Base-by-base conservation (phyloP, 2,329 filamentous ascomycete species). In the Fusarium bactridioides region DNA sequence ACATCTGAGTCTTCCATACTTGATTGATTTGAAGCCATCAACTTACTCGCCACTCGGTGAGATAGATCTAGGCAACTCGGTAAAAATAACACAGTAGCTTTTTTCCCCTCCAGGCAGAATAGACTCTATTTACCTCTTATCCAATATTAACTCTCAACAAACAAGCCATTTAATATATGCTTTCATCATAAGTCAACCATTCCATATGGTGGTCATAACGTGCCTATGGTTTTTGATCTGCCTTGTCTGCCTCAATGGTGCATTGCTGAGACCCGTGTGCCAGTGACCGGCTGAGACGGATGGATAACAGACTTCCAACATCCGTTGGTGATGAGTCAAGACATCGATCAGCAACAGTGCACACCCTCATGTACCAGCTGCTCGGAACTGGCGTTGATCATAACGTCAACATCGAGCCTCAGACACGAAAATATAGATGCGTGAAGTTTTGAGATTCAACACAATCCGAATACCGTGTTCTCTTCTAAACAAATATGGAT, bases 381-480 rank as follows among this genome's bases (percentile, higher is more conserved):
- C 41, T 43, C 43, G 59, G 70, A 27, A 43, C 13, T 27, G 43
- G 25, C 33, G 67, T 55, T 50, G 61, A 70, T 72, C 65, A 12
- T 51, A 60, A 73, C 51, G 31, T 45, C 48, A 29, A 27, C 37
- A 23, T 41, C 21, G 27, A 61, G 69, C 43, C 37, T 43, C 57
- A 40, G 35, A 54, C 56, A 38, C 21, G 9, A 19, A 25, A 44
- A 25, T 16, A 45, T 33, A 43, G 33, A 33, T 16, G 16, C 31
- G 29, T 25, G 23, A 15, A 23, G 23, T 25, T 61, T 31, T 33
- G 13, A 38, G 44, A 54, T 64, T 37, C 12, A 31, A 10, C 44
- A 23, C 16, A 44, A 25, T 16, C 10, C n/a, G 44, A 37, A 50
- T 10, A 62, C 33, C 15, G 29, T 44, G 7, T n/a, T 45, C 18